Evolutionary conservation across 139 green algal species (phyloP), one percentile per base, ranked within the genome.

Genomic region (Micromonas pusilla): DNA sequence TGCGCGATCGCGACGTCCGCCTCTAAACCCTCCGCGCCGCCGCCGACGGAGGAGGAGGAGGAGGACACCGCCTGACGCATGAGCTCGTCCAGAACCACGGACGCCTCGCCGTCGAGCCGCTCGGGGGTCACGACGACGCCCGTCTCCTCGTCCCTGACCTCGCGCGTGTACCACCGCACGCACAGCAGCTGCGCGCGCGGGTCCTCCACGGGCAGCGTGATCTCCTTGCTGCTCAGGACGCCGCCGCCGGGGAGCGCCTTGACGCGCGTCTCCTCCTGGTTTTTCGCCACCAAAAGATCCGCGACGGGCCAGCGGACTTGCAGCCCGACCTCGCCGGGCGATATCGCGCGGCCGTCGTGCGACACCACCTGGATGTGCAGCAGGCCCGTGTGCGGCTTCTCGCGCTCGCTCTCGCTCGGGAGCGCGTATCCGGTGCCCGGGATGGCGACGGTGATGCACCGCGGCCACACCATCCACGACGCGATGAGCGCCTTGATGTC

Each of bases 401-500:
- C 62, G 25, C 4, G 4, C 16, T 36, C 26, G 3, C 39, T 26
- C 4, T 45, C 26, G 33, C n/a, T 19, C 21, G 67, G 67, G 23
- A 74, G 20, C 16, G 67, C 20, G 36, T 74, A 74, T 33, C 67
- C 67, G 19, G 67, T 74, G 26, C 67, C 34, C 3, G 67, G 67
- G 4, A 74, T 74, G 13, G 67, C 32, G 33, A 74, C 67, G 19
- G 67, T 74, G 34, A 74, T 74, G 67, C 34, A 74, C 19, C 67
- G 67, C n/a, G 67, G 67, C 67, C 67, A 74, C 19, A 74, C 67
- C 19, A 74, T 26, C 20, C n/a, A 74, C 20, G 67, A 74, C 25
- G 21, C 33, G 23, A 74, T 74, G 13, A 74, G 36, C 26, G 67
- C 67, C n/a, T 63, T 31, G n/a, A 74, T 74, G 26, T 74, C 57